Percentiles rank a stretch among this genome's conserved stretches.
These are phyloP conservation scores for Annulohypoxylon stygium DNA, from an alignment of 495 filamentous ascomycete species.

Conservation along the genomic window DNA sequence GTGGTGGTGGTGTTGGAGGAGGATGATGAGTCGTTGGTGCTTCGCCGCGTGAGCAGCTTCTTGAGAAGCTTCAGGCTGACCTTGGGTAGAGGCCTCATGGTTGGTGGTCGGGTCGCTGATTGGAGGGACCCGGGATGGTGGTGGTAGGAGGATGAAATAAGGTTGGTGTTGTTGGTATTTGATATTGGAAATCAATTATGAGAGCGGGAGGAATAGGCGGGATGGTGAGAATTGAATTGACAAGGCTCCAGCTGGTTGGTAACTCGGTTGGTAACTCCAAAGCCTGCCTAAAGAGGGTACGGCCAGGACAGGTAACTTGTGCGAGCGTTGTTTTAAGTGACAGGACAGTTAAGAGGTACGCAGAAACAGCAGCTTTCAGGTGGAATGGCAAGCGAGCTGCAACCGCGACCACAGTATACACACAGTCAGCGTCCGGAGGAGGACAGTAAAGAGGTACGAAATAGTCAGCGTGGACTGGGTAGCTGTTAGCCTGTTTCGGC, in stretches of 20 bases:
- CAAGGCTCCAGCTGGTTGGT: slow-evolving; percentile 28
- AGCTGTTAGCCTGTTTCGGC: slow-evolving; percentile 44
- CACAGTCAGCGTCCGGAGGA: slow-evolving; percentile 13
- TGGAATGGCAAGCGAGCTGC: slow-evolving; percentile 23
- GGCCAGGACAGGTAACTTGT: slow-evolving; percentile 8
- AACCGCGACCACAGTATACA: slow-evolving; percentile 29
- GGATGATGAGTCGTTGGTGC: background rate
- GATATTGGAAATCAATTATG: background rate
- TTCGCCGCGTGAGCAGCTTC: slow-evolving; percentile 40
- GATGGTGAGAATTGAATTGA: slow-evolving; percentile 2
- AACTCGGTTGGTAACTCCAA: background rate
- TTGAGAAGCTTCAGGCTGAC: slow-evolving; percentile 47
- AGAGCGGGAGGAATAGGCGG: slow-evolving; percentile 4
- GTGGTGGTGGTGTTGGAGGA: background rate
- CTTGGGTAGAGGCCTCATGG: slow-evolving; percentile 40
- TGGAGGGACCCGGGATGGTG: background rate
- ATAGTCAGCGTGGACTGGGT: background rate
- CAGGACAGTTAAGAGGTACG: slow-evolving; percentile 12
- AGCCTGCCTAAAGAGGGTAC: slow-evolving; percentile 10
- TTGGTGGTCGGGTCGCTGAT: slow-evolving; percentile 21
- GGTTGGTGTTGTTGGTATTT: background rate
- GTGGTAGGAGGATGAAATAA: slow-evolving; percentile 9
- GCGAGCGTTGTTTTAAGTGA: slow-evolving; percentile 9
- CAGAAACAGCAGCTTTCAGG: slow-evolving; percentile 25
- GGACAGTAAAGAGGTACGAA: background rate